These are phyloP conservation scores for Telfairia occidentalis DNA, from an alignment of 331 rosid species.

Conservation along the genomic window DNA sequence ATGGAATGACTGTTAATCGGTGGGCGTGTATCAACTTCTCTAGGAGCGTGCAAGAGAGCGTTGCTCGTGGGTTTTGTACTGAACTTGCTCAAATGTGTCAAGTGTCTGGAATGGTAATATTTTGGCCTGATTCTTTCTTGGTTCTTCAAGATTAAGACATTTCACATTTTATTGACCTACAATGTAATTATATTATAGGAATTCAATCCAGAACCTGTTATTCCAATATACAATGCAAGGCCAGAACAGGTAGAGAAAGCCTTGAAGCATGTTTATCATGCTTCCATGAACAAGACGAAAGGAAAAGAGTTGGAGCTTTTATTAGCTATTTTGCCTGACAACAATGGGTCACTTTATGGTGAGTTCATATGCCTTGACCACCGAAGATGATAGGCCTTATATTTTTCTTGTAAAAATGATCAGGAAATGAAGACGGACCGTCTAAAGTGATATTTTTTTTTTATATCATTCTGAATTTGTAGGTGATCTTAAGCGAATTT, in stretches of 20 bases:
- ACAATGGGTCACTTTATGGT: slow-evolving; percentile 90
- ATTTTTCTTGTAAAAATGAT: not conserved
- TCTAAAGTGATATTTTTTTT: not conserved
- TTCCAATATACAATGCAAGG: slow-evolving; percentile 80
- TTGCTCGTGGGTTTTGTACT: slow-evolving; percentile 78
- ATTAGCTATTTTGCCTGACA: slow-evolving; percentile 87
- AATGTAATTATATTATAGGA: slow-evolving; percentile 30
- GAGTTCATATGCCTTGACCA: slow-evolving; percentile 1
- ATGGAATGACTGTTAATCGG: slow-evolving; percentile 92
- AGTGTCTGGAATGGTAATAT: slow-evolving; percentile 83
- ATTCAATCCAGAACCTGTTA: slow-evolving; percentile 70
- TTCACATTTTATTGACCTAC: not conserved
- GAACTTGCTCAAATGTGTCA: slow-evolving; percentile 98
- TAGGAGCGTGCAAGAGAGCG: slow-evolving; percentile 78
- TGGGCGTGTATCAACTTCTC: slow-evolving; percentile 99
- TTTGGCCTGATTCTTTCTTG: not conserved
- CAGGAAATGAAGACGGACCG: not conserved
- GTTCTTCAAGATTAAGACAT: not conserved
- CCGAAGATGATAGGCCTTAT: not conserved
- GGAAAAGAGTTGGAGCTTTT: slow-evolving; percentile 91
- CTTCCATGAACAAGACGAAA: slow-evolving; percentile 68
- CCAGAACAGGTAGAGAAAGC: slow-evolving; percentile 97
- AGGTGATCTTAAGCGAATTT: slow-evolving; percentile 92
- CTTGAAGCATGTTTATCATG: slow-evolving; percentile 76
- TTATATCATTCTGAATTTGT: slow-evolving; percentile 15